Base-by-base conservation (phyloP, 1,284 basidiomycete genomes). In the Omphalotus olearius region DNA sequence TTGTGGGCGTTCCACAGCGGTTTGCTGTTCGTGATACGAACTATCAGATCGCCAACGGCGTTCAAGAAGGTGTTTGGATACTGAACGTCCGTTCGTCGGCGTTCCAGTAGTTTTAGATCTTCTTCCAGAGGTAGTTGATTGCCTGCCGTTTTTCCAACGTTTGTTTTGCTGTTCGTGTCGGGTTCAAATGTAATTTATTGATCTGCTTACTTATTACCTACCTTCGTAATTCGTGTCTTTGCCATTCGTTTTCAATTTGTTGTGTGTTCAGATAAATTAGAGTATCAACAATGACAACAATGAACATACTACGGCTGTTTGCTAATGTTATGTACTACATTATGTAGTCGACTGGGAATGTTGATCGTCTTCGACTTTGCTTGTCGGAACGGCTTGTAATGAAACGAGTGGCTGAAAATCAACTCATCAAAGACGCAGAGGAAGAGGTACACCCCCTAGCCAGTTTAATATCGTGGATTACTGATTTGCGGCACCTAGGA, bases 351-450 rank as follows among this genome's bases (percentile, higher is more conserved):
- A 23, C 23, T 23, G 23, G 45, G 51, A 30, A 52, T 60, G 13
- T 49, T n/a, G 14, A 44, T 33, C 14, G 41, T 23, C 38, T 39
- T 44, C 55, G 26, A 28, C 26, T 28, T 10, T 10, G 10, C 26
- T 28, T 13, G 30, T 33, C 30, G 30, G 13, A 3, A 7, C 30
- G 30, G 2, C 30, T 60, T 23, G 23, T 23, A 23, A 86, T 87
- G 76, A 92, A 91, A 69, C 80, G 89, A 64, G 77, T 74, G 50
- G 90, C 89, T 60, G 88, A 90, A 45, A 79, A 73, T 55, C 85
- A 93, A 60, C 63, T 89, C 35, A 75, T 78, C 11, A 88, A 82
- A 62, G 86, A 86, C 54, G 75, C 73, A 37, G 62, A 57, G 6
- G 71, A 70, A 45, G 69, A 69, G 26, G 30, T 28, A 16, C n/a